Conservation (phyloP, 2,329 filamentous ascomycete species). For the Taxawa tesnikishii region DNA sequence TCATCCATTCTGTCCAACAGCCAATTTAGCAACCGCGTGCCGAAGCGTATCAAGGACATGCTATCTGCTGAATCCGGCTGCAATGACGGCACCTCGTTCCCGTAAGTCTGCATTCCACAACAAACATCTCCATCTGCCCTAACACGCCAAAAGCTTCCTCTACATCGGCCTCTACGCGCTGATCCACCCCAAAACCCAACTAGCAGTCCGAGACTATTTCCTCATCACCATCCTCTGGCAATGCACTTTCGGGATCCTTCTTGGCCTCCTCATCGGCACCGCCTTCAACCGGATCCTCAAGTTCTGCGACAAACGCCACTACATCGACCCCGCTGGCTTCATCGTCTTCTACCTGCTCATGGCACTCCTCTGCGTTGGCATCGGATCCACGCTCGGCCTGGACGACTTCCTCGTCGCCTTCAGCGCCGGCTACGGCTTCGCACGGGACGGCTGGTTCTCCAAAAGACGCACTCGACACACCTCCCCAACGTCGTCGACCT, state of each 20-base stretch:
- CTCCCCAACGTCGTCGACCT: slow-evolving; percentile 41
- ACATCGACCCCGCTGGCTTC: slow-evolving; percentile 37
- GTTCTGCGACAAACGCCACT: slow-evolving; percentile 31
- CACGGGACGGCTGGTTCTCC: slow-evolving; percentile 40
- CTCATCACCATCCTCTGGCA: slow-evolving; percentile 44
- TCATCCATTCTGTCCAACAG: slow-evolving; percentile 41
- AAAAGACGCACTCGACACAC: slow-evolving; percentile 32
- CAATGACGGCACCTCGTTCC: slow-evolving; percentile 45
- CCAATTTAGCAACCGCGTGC: slow-evolving; percentile 40
- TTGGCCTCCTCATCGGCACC: slow-evolving; percentile 36
- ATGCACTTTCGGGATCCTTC: slow-evolving; percentile 33
- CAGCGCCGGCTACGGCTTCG: slow-evolving; percentile 42
- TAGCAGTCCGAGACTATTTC: slow-evolving; percentile 38
- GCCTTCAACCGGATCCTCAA: slow-evolving; percentile 35
- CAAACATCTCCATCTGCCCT: no score
- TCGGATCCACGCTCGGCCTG: slow-evolving; percentile 38
- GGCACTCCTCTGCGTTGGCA: slow-evolving; percentile 38
- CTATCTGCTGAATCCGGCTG: slow-evolving; percentile 43
- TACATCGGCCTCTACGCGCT: slow-evolving; percentile 39
- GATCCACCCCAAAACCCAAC: slow-evolving; percentile 23
- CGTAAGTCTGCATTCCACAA: slow-evolving; percentile 12
- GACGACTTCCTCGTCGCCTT: slow-evolving; percentile 48
- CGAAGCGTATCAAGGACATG: slow-evolving; percentile 37
- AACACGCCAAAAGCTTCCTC: no score
- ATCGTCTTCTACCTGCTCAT: slow-evolving; percentile 45